These are phyloP conservation scores for Guillardia theta DNA, from an alignment of 78 protist species.

Conservation along the genomic window DNA sequence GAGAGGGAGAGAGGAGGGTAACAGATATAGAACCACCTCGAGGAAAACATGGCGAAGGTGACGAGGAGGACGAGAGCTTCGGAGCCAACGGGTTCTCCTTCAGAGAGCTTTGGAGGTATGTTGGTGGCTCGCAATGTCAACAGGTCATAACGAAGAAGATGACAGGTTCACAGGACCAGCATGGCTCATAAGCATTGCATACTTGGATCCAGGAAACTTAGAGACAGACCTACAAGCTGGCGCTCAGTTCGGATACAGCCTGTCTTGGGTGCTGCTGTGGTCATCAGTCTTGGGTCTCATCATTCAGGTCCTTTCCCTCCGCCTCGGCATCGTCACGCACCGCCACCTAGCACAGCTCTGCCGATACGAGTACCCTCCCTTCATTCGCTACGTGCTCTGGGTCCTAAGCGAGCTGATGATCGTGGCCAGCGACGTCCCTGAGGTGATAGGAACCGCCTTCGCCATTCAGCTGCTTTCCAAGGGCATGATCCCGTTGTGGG, in stretches of 20 bases:
- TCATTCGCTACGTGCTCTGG: slow-evolving; percentile 67
- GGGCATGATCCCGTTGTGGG: slow-evolving; percentile 68
- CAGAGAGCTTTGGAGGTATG: background rate
- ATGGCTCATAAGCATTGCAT: background rate
- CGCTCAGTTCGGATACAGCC: background rate
- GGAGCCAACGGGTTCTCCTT: background rate
- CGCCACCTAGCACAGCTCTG: slow-evolving; percentile 38
- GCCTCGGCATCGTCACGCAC: background rate
- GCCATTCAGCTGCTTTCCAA: slow-evolving; percentile 62
- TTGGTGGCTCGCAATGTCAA: too few relatives aligned
- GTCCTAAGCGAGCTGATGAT: slow-evolving; percentile 80
- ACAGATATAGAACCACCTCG: too few relatives aligned
- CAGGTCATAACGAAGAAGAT: too few relatives aligned
- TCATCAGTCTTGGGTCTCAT: background rate
- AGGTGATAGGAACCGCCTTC: slow-evolving; percentile 70
- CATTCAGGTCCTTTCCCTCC: background rate
- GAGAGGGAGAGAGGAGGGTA: background rate
- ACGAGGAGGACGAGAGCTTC: background rate
- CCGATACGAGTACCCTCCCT: slow-evolving; percentile 65
- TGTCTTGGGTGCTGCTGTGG: background rate
- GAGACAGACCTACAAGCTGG: background rate
- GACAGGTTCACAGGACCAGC: slow-evolving; percentile 6
- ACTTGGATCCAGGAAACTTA: slow-evolving; percentile 1
- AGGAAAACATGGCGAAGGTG: too few relatives aligned
- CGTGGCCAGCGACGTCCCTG: slow-evolving; percentile 56